phyloP scores from a whole-genome alignment of 345 rosid species.

The Salix koriyanagi region DNA sequence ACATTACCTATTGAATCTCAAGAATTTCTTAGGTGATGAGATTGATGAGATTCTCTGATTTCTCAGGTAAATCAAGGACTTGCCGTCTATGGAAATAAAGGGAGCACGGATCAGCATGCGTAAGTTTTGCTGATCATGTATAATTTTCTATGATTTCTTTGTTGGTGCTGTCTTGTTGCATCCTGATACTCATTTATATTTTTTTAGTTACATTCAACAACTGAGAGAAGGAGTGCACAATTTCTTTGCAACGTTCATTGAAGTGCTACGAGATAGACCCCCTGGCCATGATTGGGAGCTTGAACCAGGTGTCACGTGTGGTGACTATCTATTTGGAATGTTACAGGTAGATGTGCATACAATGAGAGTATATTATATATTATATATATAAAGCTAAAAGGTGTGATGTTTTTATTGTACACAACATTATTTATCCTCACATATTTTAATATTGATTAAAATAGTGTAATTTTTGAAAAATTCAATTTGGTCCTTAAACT shows the following conservation, averaged over 20 bases:
- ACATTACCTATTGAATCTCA: not conserved
- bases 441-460: too few species aligned
- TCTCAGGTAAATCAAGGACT: conserved; percentile 94
- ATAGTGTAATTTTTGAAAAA: not conserved
- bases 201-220: conserved; percentile 85
- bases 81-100: conserved; percentile 95
- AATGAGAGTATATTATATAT: not conserved
- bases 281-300: conserved; percentile 99
- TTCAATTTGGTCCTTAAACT: not conserved
- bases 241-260: conserved; percentile 94
- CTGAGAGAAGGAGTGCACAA: conserved; percentile 97
- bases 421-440: too few species aligned
- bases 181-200: conserved; percentile 7
- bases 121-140: conserved; percentile 38
- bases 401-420: too few species aligned
- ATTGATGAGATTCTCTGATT: conserved; percentile 13
- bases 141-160: not conserved
- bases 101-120: conserved; percentile 99
- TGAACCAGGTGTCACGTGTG: conserved; percentile 99
- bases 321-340: conserved; percentile 98
- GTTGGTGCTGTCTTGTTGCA: not conserved
- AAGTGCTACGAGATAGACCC: conserved; percentile 88
- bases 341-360: conserved; percentile 56
- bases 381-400: too few species aligned
- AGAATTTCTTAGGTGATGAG: not conserved